phyloP scores from a whole-genome alignment of 768 basidiomycete species.

The Zangia roseola region DNA sequence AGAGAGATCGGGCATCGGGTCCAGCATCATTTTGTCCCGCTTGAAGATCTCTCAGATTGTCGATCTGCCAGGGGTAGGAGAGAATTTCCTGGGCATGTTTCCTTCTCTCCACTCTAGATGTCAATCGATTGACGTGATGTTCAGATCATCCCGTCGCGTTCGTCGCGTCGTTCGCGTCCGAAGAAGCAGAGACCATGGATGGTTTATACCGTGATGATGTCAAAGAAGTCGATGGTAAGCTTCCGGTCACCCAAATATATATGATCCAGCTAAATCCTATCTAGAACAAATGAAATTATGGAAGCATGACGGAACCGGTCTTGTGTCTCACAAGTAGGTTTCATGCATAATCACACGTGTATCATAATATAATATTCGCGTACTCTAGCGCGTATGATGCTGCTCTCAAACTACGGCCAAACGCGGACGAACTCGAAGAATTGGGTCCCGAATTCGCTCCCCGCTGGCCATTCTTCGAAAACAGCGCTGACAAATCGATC shows the following conservation, averaged over 20 bases:
- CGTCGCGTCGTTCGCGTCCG: slow-evolving; percentile 38
- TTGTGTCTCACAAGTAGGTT: slow-evolving; percentile 55
- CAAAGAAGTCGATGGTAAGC: slow-evolving; percentile 41
- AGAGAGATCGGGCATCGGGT: slow-evolving; percentile 69
- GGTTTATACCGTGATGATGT: slow-evolving; percentile 40
- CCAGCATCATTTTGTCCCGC: slow-evolving; percentile 42
- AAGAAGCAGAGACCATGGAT: slow-evolving; percentile 51
- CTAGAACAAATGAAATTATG: slow-evolving; percentile 36
- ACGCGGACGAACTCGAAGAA: slow-evolving; percentile 44
- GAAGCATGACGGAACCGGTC: slow-evolving; percentile 42
- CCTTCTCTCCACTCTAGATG: background rate
- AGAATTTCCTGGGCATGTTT: slow-evolving; percentile 53
- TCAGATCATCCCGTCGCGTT: slow-evolving; percentile 33
- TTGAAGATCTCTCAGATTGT: slow-evolving; percentile 50
- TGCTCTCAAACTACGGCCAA: slow-evolving; percentile 58
- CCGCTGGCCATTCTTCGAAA: slow-evolving; percentile 53
- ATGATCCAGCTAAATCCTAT: slow-evolving; percentile 8
- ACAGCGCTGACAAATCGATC: slow-evolving; percentile 56
- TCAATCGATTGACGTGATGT: background rate
- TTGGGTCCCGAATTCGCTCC: slow-evolving; percentile 47
- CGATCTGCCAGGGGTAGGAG: slow-evolving; percentile 74
- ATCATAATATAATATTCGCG: background rate
- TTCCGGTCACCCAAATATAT: background rate
- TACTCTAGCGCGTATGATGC: slow-evolving; percentile 47
- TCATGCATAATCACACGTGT: background rate